Evolutionary conservation across 2,329 filamentous ascomycete species (phyloP).

Genomic region (Elsinoe batatas): DNA sequence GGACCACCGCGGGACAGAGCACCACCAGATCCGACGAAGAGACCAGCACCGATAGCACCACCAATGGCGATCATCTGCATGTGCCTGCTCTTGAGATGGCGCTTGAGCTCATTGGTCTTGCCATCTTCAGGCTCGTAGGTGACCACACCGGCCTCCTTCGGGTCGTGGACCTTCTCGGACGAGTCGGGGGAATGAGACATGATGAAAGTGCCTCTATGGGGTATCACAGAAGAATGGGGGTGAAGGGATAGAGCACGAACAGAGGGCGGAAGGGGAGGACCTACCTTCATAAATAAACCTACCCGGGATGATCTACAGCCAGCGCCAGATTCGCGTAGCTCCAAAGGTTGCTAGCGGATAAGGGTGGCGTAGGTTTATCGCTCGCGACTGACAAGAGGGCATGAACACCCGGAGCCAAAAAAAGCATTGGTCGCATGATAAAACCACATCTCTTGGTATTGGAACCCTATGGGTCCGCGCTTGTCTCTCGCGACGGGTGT

Average conservation of each 20-base stretch:
- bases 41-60: conserved; percentile 37
- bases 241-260: not conserved
- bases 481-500: not conserved
- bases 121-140: conserved; percentile 13
- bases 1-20: conserved; percentile 40
- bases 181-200: conserved; percentile 9
- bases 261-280: not conserved
- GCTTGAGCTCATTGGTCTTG: conserved; percentile 21
- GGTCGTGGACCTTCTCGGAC: conserved; percentile 19
- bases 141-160: conserved; percentile 28
- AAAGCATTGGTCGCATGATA: conserved; percentile 10
- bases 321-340: conserved; percentile 10
- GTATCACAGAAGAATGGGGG: conserved; percentile 2
- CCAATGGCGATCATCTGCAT: conserved; percentile 30
- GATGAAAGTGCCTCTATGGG: not conserved
- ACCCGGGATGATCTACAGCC: conserved; percentile 6
- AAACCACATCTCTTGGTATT: conserved; percentile 11
- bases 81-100: conserved; percentile 25
- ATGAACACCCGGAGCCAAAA: not conserved
- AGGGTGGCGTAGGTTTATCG: conserved; percentile 12
- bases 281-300: conserved; percentile 10
- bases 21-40: conserved; percentile 41
- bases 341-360: not conserved
- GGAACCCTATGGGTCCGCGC: not conserved
- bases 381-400: not conserved